Percentiles rank a stretch among this genome's conserved stretches.
phyloP scores from a whole-genome alignment of 2,329 filamentous ascomycete genomes.

The Chaetomiaceae sp. region DNA sequence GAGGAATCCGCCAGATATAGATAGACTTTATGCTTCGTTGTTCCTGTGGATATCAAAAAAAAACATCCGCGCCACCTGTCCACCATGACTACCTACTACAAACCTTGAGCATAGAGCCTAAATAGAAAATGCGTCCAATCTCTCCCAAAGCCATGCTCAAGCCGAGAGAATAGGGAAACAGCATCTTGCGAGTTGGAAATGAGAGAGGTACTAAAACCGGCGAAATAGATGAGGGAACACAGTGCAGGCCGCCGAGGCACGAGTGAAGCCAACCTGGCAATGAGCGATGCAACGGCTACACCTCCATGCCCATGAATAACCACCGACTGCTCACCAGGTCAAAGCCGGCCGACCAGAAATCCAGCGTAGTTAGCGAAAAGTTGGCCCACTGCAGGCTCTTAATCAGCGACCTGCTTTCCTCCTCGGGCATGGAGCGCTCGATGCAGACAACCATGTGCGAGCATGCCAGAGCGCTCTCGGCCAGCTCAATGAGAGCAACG shows the following conservation, averaged over 20 bases:
- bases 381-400: conserved; percentile 91
- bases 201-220: background rate
- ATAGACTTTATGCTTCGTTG: background rate
- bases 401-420: conserved; percentile 60
- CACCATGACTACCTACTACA: background rate
- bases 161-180: too few species aligned
- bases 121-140: background rate
- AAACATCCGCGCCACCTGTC: background rate
- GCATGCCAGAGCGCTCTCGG: conserved; percentile 69
- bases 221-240: background rate
- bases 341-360: conserved; percentile 61
- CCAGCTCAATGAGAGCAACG: conserved; percentile 85
- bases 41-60: conserved; percentile 1
- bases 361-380: conserved; percentile 75
- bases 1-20: background rate
- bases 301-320: conserved; percentile 85
- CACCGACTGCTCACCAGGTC: conserved; percentile 70
- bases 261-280: conserved; percentile 1
- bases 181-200: too few species aligned
- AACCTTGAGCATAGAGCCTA: background rate
- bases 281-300: conserved; percentile 41
- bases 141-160: too few species aligned
- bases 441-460: conserved; percentile 73
- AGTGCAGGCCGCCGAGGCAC: background rate
- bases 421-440: conserved; percentile 60